Evolutionary conservation across 257 asterid genomes (phyloP), one percentile per base, ranked within the genome.

Genomic region (Voacanga thouarsii): DNA sequence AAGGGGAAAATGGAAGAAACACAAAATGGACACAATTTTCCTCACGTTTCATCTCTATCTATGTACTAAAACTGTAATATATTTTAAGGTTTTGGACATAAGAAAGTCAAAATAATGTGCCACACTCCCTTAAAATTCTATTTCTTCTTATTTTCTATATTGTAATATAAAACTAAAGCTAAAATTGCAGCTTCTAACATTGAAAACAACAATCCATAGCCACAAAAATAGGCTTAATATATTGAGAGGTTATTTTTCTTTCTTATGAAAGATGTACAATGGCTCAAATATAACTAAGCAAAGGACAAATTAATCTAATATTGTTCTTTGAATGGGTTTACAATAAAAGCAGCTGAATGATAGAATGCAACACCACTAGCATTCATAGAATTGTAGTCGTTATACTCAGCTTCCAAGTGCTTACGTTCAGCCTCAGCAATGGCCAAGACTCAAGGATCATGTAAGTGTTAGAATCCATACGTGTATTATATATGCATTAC

Each of bases 381-480:
- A 82, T 92, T 91, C 47, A 94, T 76, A 59, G 89, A 89, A 69
- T 89, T 86, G 82, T 90, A 89, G 74, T 92, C 97, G 80, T 92
- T 97, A 85, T 92, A 89, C 72, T 93, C 98, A 60, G 98, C 89
- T 80, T 96, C 98, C 80, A 96, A 81, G 50, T 94, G 81, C 87
- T 90, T 97, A 63, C 93, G 97, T 71, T 96, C 99, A 51, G 99
- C n/a, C n/a, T n/a, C n/a, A n/a, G n/a, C n/a, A n/a, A n/a, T n/a
- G n/a, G n/a, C n/a, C n/a, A n/a, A n/a, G n/a, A n/a, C n/a, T n/a
- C n/a, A n/a, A n/a, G n/a, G n/a, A n/a, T n/a, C n/a, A n/a, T n/a
- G n/a, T n/a, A n/a, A n/a, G n/a, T n/a, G n/a, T n/a, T n/a, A n/a
- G n/a, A n/a, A n/a, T n/a, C n/a, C n/a, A n/a, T n/a, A n/a, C n/a